phyloP scores from a whole-genome alignment of 2,329 filamentous ascomycete genomes.

The Colletotrichum destructivum region DNA sequence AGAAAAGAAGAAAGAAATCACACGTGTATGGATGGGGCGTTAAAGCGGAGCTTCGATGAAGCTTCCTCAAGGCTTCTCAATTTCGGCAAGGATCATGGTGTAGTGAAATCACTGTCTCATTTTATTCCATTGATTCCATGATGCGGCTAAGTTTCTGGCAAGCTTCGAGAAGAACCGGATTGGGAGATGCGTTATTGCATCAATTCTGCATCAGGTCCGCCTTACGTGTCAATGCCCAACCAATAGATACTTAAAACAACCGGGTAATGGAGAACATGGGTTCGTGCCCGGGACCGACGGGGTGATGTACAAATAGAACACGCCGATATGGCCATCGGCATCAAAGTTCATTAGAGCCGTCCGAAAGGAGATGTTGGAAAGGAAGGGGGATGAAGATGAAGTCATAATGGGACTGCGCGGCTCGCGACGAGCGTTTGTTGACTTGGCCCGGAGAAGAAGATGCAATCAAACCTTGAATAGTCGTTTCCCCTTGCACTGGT shows the following conservation, averaged over 20 bases:
- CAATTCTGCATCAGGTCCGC: neutral
- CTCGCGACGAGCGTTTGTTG: slow-evolving; percentile 4
- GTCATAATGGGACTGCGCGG: slow-evolving; percentile 11
- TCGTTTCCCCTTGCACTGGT: neutral
- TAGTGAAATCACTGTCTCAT: slow-evolving; percentile 21
- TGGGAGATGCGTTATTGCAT: neutral
- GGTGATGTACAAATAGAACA: slow-evolving; percentile 8
- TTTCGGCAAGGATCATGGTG: slow-evolving; percentile 19
- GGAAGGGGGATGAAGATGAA: slow-evolving; percentile 10
- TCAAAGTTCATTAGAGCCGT: slow-evolving; percentile 23
- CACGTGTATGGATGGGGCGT: neutral
- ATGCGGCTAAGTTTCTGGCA: slow-evolving; percentile 18
- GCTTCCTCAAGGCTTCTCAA: slow-evolving; percentile 26
- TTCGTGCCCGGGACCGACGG: neutral
- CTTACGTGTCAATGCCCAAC: neutral
- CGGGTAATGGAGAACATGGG: neutral
- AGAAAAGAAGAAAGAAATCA: too few species aligned
- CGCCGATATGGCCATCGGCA: slow-evolving; percentile 8
- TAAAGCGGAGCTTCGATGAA: slow-evolving; percentile 22
- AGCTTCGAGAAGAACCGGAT: slow-evolving; percentile 36
- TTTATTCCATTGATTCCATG: slow-evolving; percentile 28
- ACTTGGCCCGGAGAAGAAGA: slow-evolving; percentile 7
- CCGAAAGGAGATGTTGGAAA: neutral
- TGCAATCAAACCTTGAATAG: slow-evolving; percentile 24
- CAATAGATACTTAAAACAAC: slow-evolving; percentile 16